Conservation (phyloP, 805 yeast species). For the Wickerhamia fluorescens region DNA sequence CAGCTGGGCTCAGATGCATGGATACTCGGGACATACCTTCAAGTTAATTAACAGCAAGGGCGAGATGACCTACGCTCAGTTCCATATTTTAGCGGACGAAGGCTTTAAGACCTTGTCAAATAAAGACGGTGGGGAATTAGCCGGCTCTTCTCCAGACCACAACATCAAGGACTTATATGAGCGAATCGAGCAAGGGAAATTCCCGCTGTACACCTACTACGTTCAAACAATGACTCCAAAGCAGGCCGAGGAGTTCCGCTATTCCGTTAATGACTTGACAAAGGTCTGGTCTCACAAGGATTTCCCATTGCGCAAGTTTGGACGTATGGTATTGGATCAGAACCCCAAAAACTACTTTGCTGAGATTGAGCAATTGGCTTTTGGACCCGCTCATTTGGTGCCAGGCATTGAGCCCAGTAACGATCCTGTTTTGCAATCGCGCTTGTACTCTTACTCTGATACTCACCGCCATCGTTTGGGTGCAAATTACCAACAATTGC, state of each 20-base stretch:
- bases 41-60: constrained; percentile 48
- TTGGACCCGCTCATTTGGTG: constrained; percentile 78
- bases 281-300: constrained; percentile 84
- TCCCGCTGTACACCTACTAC: constrained; percentile 46
- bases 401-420: constrained; percentile 79
- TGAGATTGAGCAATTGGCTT: constrained; percentile 80
- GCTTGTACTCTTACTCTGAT: constrained; percentile 78
- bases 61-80: constrained; percentile 47
- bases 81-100: constrained; percentile 45
- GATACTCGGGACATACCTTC: constrained; percentile 60
- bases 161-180: constrained; percentile 32
- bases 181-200: constrained; percentile 41
- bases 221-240: constrained; percentile 55
- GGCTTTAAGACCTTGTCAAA: constrained; percentile 38
- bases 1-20: constrained; percentile 49
- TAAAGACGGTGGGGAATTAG: constrained; percentile 40
- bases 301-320: constrained; percentile 82
- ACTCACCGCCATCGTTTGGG: constrained; percentile 82
- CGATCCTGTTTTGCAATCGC: constrained; percentile 77
- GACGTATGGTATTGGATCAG: constrained; percentile 70
- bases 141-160: constrained; percentile 47
- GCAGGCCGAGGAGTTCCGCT: constrained; percentile 45
- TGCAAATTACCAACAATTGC: constrained; percentile 72
- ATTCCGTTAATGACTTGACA: constrained; percentile 46
- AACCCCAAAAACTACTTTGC: constrained; percentile 86